phyloP scores from a whole-genome alignment of 352 stramenopile genomes.

The Thraustochytrium sp. region DNA sequence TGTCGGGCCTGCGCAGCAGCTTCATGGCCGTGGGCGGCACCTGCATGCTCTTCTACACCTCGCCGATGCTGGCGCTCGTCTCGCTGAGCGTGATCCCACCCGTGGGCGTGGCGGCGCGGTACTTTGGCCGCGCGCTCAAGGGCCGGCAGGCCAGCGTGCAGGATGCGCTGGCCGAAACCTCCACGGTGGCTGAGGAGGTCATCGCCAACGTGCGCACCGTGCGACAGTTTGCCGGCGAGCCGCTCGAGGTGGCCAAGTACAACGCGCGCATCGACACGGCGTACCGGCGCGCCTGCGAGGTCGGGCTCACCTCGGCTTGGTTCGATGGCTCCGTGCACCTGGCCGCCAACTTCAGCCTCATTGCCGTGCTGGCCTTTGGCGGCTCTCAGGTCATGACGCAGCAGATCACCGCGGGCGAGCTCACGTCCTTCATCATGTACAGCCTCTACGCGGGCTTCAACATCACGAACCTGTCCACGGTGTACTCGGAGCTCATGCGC shows the following conservation, averaged over 20 bases:
- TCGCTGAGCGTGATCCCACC: slow-evolving; percentile 82
- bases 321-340: slow-evolving; percentile 77
- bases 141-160: slow-evolving; percentile 77
- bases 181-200: slow-evolving; percentile 83
- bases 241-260: slow-evolving; percentile 57
- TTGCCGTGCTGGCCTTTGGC: slow-evolving; percentile 81
- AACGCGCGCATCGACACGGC: slow-evolving; percentile 42
- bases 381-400: slow-evolving; percentile 77
- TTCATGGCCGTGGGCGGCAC: slow-evolving; percentile 74
- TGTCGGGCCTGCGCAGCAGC: slow-evolving; percentile 63
- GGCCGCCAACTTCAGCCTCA: slow-evolving; percentile 74
- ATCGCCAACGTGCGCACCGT: slow-evolving; percentile 84
- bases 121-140: slow-evolving; percentile 76
- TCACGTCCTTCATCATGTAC: slow-evolving; percentile 87
- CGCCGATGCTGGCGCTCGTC: slow-evolving; percentile 74
- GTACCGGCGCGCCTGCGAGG: slow-evolving; percentile 39
- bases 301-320: slow-evolving; percentile 61
- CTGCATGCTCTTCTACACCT: slow-evolving; percentile 81
- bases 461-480: slow-evolving; percentile 77
- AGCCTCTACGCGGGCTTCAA: slow-evolving; percentile 80
- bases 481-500: slow-evolving; percentile 84
- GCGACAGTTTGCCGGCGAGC: slow-evolving; percentile 75
- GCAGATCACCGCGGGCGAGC: slow-evolving; percentile 73
- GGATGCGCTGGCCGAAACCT: slow-evolving; percentile 77
- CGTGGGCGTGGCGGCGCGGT: slow-evolving; percentile 72